Evolutionary conservation across 2,329 filamentous ascomycete species (phyloP).

Genomic region (Beauveria bassiana): DNA sequence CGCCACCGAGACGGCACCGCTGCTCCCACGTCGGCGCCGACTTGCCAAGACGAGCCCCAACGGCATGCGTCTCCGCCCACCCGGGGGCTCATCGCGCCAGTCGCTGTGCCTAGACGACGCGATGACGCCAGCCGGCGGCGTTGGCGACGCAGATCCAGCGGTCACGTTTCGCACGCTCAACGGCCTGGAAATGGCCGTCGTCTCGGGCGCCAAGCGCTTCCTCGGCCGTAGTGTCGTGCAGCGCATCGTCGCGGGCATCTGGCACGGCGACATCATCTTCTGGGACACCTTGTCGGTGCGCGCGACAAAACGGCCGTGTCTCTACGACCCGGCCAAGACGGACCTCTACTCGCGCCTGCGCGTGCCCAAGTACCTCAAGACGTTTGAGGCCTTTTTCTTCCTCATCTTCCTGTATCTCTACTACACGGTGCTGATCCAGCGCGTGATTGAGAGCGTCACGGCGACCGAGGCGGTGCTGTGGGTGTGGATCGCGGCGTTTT

Average conservation of each 20-base stretch:
- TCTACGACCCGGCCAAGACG: constrained; percentile 60
- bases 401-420: constrained; percentile 69
- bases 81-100: constrained; percentile 18
- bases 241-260: constrained; percentile 75
- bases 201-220: constrained; percentile 77
- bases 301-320: constrained; percentile 65
- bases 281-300: constrained; percentile 72
- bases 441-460: constrained; percentile 59
- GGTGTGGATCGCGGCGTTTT: constrained; percentile 79
- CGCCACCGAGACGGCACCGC: background rate
- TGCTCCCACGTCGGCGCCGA: background rate
- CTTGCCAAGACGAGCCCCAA: background rate
- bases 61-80: constrained; percentile 27
- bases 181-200: constrained; percentile 77
- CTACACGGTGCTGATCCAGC: constrained; percentile 75
- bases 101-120: constrained; percentile 42
- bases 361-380: constrained; percentile 78
- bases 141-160: constrained; percentile 51
- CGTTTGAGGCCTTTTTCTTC: constrained; percentile 79
- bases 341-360: constrained; percentile 69
- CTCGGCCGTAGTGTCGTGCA: constrained; percentile 74
- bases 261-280: constrained; percentile 80
- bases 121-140: constrained; percentile 44
- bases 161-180: constrained; percentile 72
- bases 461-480: constrained; percentile 66